Conservation (phyloP, 2,329 filamentous ascomycete species). For the Taxawa tesnikishii region DNA sequence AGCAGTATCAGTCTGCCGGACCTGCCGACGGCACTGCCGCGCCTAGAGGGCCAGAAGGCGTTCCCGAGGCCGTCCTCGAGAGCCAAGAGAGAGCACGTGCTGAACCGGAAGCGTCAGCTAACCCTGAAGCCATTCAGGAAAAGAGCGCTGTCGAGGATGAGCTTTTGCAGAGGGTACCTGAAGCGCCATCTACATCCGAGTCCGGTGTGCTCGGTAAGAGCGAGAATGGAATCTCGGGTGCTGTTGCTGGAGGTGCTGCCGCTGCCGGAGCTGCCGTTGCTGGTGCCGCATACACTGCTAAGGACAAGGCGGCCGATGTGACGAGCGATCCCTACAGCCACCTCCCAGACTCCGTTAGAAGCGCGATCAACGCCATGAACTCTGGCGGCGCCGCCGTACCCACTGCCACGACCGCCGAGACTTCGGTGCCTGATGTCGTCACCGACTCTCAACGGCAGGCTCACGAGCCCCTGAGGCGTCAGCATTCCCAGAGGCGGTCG, state of each 20-base stretch:
- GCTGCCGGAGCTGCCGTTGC: constrained; percentile 22
- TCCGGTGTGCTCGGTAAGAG: constrained; percentile 24
- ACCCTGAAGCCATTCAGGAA: constrained; percentile 38
- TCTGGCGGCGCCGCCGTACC: constrained; percentile 6
- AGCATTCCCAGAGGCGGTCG: constrained; percentile 53
- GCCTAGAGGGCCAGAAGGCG: constrained; percentile 24
- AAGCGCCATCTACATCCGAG: constrained; percentile 14
- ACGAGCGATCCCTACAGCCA: constrained; percentile 31
- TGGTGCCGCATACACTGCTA: constrained; percentile 20
- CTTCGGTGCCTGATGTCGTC: constrained; percentile 16
- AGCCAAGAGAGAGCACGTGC: constrained; percentile 55
- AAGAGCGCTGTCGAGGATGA: constrained; percentile 51
- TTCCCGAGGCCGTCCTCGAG: constrained; percentile 28
- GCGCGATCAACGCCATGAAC: constrained; percentile 29
- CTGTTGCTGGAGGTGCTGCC: constrained; percentile 31
- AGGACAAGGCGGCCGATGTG: constrained; percentile 22
- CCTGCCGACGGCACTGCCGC: background rate
- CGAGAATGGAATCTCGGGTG: constrained; percentile 11
- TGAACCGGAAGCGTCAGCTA: constrained; percentile 54
- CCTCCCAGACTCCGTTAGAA: constrained; percentile 24
- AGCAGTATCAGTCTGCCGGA: constrained; percentile 7
- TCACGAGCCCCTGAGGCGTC: constrained; percentile 58
- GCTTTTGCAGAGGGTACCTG: constrained; percentile 48
- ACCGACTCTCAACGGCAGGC: constrained; percentile 26
- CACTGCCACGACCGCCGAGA: constrained; percentile 16